Base-by-base conservation (phyloP, 305 asterid species). In the Fraxinus platypoda region DNA sequence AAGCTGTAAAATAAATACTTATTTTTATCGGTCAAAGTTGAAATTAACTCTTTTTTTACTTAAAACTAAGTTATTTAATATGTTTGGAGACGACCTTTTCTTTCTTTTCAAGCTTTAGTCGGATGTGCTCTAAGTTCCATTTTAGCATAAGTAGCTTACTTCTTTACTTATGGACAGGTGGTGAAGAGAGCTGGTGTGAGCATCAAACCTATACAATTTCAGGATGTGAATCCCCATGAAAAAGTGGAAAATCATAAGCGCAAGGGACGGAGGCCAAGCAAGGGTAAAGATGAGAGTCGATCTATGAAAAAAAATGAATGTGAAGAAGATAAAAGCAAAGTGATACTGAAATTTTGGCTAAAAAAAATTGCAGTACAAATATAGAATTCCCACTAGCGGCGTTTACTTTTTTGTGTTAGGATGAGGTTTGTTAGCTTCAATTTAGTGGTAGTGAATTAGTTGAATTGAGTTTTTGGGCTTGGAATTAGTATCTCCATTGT, bases 101-200 rank as follows among this genome's bases (percentile, higher is more conserved):
- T 38, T 38, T 11, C 49, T 49, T 46, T 49, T 3, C 59, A 49
- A 13, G 59, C 59, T 49, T 13, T 13, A 49, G 19, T 6, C 19
- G 1, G 6, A 5, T 2, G 19, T 13, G 59, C n/a, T 8, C 49
- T 8, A 8, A 8, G 73, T 17, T 74, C 7, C 33, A 46, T n/a
- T 74, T 21, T 49, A 11, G 31, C 43, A 26, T 13, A 12, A 49
- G 26, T 8, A 19, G 19, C 80, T 76, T 75, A 8, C 31, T 17
- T 35, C 77, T 38, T 38, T 79, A 30, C 79, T 35, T 82, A 15
- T 81, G 80, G 37, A 77, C 91, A 95, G 98, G 97, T 95, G 90
- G 92, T 91, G 80, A 95, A 91, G 95, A 91, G 82, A 79, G 70
- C 97, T 38, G 98, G 98, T 78, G 79, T 88, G 34, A 93, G 87